Percentiles rank a stretch among this genome's conserved stretches.
phyloP scores from a whole-genome alignment of 192 early-diverging fungal species.

The Phlyctochytrium bullatum region DNA sequence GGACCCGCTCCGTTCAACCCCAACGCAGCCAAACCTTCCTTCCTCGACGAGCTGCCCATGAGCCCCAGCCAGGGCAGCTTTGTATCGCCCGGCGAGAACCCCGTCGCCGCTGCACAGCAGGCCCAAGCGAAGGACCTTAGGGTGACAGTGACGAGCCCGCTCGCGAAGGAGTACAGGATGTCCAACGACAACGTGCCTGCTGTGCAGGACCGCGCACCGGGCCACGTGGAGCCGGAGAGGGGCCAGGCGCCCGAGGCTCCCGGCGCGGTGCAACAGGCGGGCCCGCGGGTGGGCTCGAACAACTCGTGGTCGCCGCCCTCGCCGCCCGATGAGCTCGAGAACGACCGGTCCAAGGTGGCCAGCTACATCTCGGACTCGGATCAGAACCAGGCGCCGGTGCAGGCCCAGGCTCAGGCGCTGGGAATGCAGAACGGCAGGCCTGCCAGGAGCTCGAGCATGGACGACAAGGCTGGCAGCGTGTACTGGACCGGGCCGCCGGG shows the following conservation, averaged over 20 bases:
- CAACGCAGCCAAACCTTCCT: constrained; percentile 30
- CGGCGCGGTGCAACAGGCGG: background rate
- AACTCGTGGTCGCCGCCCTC: constrained; percentile 1
- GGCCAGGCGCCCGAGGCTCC: background rate
- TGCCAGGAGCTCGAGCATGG: background rate
- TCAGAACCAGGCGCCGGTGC: background rate
- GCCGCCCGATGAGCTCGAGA: constrained; percentile 8
- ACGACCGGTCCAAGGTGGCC: too few species aligned
- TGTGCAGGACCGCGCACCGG: background rate
- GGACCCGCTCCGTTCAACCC: too few species aligned
- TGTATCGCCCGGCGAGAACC: background rate
- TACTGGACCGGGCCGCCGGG: background rate
- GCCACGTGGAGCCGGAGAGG: background rate
- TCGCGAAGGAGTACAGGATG: background rate
- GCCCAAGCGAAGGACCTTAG: background rate
- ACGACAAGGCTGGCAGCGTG: background rate
- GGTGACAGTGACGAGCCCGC: background rate
- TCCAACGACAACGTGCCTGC: constrained; percentile 2
- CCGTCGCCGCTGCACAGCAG: background rate
- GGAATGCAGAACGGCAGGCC: background rate
- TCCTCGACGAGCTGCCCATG: constrained; percentile 32
- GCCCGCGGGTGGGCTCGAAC: background rate
- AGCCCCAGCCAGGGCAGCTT: constrained; percentile 9
- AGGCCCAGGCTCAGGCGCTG: background rate
- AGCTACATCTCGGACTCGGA: too few species aligned